Conservation (phyloP, 2,329 filamentous ascomycete genomes). For the Aureobasidium sp. region DNA sequence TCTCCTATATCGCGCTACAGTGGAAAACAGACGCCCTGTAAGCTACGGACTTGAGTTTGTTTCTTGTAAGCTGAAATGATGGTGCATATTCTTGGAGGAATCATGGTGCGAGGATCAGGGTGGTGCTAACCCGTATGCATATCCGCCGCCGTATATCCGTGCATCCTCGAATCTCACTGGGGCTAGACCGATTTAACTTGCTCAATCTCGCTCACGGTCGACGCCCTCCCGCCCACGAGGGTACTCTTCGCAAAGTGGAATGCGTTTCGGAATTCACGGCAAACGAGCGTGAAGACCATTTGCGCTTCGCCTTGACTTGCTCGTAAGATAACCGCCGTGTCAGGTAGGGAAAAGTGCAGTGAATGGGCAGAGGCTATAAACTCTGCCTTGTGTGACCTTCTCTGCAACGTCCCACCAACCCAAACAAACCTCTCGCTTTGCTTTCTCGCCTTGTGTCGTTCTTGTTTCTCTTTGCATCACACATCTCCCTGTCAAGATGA, state of each 20-base stretch:
- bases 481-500: constrained; percentile 24
- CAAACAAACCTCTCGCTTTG: background rate
- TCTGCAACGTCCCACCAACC: constrained; percentile 6
- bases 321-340: background rate
- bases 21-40: background rate
- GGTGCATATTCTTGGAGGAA: background rate
- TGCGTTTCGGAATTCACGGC: background rate
- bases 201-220: background rate
- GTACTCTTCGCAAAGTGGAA: background rate
- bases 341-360: background rate
- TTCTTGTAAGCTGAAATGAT: background rate
- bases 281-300: background rate
- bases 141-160: background rate
- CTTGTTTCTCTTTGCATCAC: background rate
- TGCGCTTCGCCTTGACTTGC: background rate
- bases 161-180: background rate
- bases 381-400: constrained; percentile 5
- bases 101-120: background rate
- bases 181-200: constrained; percentile 15
- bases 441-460: background rate
- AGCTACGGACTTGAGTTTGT: constrained; percentile 8
- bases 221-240: constrained; percentile 1
- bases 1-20: background rate
- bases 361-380: background rate
- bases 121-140: constrained; percentile 3